Evolutionary conservation across 2,329 filamentous ascomycete genomes (phyloP).

Genomic region (Penicillium sp.): DNA sequence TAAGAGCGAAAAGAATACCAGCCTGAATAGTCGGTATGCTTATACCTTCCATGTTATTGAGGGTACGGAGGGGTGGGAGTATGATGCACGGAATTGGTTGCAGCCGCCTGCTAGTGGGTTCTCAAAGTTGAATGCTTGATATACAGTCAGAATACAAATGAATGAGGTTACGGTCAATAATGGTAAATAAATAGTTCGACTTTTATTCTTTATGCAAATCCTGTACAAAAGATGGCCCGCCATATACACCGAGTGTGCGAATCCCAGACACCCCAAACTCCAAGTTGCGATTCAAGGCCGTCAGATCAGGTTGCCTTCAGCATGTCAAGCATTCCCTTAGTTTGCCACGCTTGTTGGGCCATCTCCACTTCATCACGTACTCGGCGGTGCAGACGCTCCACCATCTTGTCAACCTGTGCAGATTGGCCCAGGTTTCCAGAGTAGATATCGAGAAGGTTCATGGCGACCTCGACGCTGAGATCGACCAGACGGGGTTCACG

Average conservation of each 20-base stretch:
- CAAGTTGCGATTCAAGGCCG: constrained; percentile 16
- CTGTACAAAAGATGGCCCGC: constrained; percentile 30
- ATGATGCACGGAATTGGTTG: constrained; percentile 90
- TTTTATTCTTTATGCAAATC: constrained; percentile 27
- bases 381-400: constrained; percentile 66
- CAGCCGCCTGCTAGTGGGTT: constrained; percentile 80
- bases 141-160: background rate
- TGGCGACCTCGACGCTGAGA: constrained; percentile 77
- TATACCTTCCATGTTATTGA: constrained; percentile 99
- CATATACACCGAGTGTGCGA: constrained; percentile 25
- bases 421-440: constrained; percentile 74
- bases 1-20: constrained; percentile 91
- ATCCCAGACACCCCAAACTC: constrained; percentile 25
- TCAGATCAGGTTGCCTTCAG: constrained; percentile 44
- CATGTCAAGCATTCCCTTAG: constrained; percentile 85
- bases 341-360: constrained; percentile 78
- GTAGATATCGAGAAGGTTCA: constrained; percentile 84
- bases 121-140: constrained; percentile 55
- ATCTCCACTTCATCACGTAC: constrained; percentile 78
- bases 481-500: constrained; percentile 77
- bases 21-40: constrained; percentile 82
- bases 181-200: constrained; percentile 16
- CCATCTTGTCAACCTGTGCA: constrained; percentile 67
- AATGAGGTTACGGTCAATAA: constrained; percentile 6
- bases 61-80: constrained; percentile 63